Evolutionary conservation across 179 eudicot genomes (phyloP).

Genomic region (Vitellaria paradoxa): DNA sequence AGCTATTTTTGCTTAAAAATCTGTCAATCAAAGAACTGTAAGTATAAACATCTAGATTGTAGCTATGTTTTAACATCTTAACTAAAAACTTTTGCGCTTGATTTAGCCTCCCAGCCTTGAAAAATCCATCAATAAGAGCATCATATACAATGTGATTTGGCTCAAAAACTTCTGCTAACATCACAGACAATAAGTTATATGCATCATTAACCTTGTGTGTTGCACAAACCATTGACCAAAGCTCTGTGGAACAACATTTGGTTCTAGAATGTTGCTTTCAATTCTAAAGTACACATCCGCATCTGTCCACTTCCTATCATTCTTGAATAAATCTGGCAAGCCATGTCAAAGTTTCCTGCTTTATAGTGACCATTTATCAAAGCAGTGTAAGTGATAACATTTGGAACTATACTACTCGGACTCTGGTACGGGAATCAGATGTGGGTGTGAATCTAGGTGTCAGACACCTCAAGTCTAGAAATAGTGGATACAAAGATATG

Average conservation of each 20-base stretch:
- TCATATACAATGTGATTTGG: conserved; percentile 88
- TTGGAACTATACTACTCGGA: conserved; percentile 47
- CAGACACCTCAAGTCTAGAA: background rate
- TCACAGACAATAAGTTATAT: conserved; percentile 52
- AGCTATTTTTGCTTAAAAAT: conserved; percentile 79
- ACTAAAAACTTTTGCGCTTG: conserved; percentile 65
- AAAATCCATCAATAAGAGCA: conserved; percentile 91
- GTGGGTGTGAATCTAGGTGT: background rate
- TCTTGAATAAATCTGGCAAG: conserved; percentile 77
- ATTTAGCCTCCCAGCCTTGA: conserved; percentile 84
- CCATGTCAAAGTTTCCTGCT: conserved; percentile 67
- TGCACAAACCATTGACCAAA: conserved; percentile 85
- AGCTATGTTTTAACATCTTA: conserved; percentile 73
- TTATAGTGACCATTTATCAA: conserved; percentile 86
- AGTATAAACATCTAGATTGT: conserved; percentile 59
- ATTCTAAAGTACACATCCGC: conserved; percentile 64
- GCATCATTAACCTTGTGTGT: conserved; percentile 81
- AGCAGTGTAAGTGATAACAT: conserved; percentile 81
- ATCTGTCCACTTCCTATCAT: conserved; percentile 64
- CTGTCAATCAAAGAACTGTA: conserved; percentile 76
- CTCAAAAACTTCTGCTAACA: conserved; percentile 71
- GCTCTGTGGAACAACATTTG: conserved; percentile 90
- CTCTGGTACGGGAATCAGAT: too few relatives aligned
- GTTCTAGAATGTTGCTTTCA: conserved; percentile 32
- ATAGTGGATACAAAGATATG: background rate